Evolutionary conservation across 768 basidiomycete species (phyloP), one percentile per base, ranked within the genome.

Genomic region (Porphyrellus cyaneotinctus): DNA sequence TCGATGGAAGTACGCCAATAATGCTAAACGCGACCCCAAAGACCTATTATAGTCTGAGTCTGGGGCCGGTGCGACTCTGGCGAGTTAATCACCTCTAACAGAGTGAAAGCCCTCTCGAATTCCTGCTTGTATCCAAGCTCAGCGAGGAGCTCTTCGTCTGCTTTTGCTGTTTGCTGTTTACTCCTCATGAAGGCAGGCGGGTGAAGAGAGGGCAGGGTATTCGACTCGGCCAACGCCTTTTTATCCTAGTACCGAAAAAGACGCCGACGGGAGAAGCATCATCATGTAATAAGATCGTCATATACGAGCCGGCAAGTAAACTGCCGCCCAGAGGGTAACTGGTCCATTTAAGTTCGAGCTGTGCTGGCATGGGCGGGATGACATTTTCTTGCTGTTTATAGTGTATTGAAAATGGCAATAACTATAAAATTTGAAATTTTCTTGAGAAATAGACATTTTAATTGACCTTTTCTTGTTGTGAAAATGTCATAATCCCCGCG

Each of bases 21-120:
- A 88, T 81, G 2, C 82, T 84, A 64, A 88, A 88, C 0, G 82
- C 79, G 32, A 87, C 70, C 0, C 87, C 85, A 57, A 88, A 88
- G 7, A 87, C 80, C 82, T 88, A 59, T 37, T 61, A 60, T 0
- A n/a, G 9, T 32, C 11, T 22, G 13, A 9, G 38, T 48, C 13
- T 37, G 31, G 15, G 15, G 32, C 17, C 30, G 17, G 23, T 11
- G 2, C 31, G 4, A 18, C 12, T n/a, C 13, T 15, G 5, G 10
- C 6, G 10, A 26, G 10, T 0, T 18, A 6, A 18, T 43, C 26
- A 71, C 70, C 55, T 73, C 70, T 5, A 74, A 33, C 0, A 68
- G 67, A 3, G 64, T 71, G 47, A 72, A 72, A 4, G 67, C 72
- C 11, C 71, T 61, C 54, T 64, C 71, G 56, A 72, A 72, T 50